Base-by-base conservation (phyloP, 495 filamentous ascomycete genomes). In the Trichoderma parareesei region DNA sequence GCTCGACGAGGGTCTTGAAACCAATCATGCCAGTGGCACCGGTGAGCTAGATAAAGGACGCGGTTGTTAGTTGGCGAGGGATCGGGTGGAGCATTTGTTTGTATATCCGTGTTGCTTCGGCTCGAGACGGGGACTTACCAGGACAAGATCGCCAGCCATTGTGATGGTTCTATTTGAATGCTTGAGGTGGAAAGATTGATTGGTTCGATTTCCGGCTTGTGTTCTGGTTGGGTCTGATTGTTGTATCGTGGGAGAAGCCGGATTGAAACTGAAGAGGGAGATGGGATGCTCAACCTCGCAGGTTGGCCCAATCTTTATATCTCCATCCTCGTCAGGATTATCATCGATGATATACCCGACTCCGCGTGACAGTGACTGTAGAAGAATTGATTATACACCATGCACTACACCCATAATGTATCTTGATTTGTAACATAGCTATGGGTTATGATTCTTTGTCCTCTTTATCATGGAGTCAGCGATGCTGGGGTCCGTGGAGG, bases 1-100 rank as follows among this genome's bases (percentile, higher is more conserved):
- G 64, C 41, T 55, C n/a, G 70, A 73, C 2, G 73, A 78, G 9
- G 72, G 64, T 63, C 20, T 20, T 41, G 64, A 61, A 65, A 14
- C 61, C 61, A 20, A 63, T 46, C 41, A 41, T 42, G 61, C 61
- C 61, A 46, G 61, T 63, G 61, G 18, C 41, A 35, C 61, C 61
- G n/a, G 61, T 63, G 41, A 63, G 53, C 53, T 57, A 16, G 5
- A 57, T 27, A 37, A 0, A 0, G 53, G 8, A 10, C 11, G 37
- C 0, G 7, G 9, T 35, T 57, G 53, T 57, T 57, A 57, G 27
- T 16, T 35, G 27, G 9, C 3, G 20, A 33, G 35, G 7, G 27
- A 20, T 35, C 13, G 37, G 27, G 35, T 10, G 4, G 18, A 27
- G 53, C 0, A 57, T 16, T 11, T 11, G 53, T 10, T 7, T 14